Evolutionary conservation across 306 rosid species (phyloP).

Genomic region (Casuarina equisetifolia): DNA sequence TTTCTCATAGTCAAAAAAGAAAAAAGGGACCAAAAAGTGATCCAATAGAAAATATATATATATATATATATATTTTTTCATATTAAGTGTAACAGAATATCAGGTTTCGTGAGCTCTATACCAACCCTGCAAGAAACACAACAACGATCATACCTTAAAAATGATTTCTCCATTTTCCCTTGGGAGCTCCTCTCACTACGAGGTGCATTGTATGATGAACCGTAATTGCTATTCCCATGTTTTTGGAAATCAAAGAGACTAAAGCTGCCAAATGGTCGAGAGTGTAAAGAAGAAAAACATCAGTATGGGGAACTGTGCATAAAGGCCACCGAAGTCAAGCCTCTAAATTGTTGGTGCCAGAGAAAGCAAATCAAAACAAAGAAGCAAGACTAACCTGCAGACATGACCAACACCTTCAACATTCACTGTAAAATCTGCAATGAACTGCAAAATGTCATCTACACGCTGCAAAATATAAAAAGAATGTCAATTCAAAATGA

Average conservation of each 20-base stretch:
- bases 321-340: slow-evolving; percentile 3
- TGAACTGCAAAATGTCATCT: slow-evolving; percentile 85
- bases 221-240: slow-evolving; percentile 79
- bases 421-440: slow-evolving; percentile 72
- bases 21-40: not conserved
- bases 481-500: slow-evolving; percentile 23
- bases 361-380: slow-evolving; percentile 8
- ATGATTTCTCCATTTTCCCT: slow-evolving; percentile 97
- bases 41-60: not conserved
- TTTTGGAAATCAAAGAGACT: slow-evolving; percentile 76
- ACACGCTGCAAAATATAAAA: slow-evolving; percentile 66
- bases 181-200: slow-evolving; percentile 75
- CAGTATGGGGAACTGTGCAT: not conserved
- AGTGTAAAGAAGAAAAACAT: slow-evolving; percentile 17
- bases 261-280: slow-evolving; percentile 49
- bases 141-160: slow-evolving; percentile 65
- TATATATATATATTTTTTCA: not conserved
- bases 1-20: not conserved
- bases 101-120: not conserved
- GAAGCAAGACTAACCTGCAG: slow-evolving; percentile 67
- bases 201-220: slow-evolving; percentile 63
- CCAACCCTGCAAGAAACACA: slow-evolving; percentile 11
- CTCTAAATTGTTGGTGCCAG: not conserved
- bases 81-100: not conserved
- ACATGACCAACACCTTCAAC: slow-evolving; percentile 98